A percentile compares a stretch with the other conserved stretches of the same genome.
Evolutionary conservation across 768 basidiomycete genomes (phyloP).

Genomic region (Lyophyllum shimeji): DNA sequence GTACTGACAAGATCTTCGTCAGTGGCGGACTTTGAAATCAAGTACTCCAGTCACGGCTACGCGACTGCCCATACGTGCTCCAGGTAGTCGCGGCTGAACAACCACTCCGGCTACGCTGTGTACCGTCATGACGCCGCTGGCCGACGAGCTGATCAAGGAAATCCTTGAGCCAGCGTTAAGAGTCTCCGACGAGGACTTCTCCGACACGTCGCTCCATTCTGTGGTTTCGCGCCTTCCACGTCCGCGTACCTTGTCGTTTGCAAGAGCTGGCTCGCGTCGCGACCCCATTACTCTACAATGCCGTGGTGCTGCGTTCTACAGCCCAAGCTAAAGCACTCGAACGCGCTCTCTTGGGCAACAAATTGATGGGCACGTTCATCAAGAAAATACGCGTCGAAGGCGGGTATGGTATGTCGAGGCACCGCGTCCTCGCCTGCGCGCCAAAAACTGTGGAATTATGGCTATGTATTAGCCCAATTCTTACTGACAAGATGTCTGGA

Average conservation of each 20-base stretch:
- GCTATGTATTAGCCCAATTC: conserved; percentile 10
- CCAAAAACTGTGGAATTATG: conserved; percentile 4
- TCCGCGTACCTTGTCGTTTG: conserved; percentile 22
- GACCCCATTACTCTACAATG: conserved; percentile 24
- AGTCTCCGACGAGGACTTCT: conserved; percentile 18
- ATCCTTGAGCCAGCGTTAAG: conserved; percentile 14
- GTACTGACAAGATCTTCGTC: too few species aligned
- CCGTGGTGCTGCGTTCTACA: conserved; percentile 25
- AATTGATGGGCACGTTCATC: conserved; percentile 19
- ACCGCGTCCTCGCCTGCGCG: not conserved
- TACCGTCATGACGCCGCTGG: conserved; percentile 5
- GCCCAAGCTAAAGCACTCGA: conserved; percentile 26
- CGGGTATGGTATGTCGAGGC: conserved; percentile 10
- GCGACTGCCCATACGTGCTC: too few species aligned
- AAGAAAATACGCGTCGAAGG: conserved; percentile 24
- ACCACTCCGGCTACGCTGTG: not conserved
- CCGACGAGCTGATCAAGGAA: conserved; percentile 23
- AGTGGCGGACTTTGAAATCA: too few species aligned
- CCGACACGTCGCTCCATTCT: conserved; percentile 16
- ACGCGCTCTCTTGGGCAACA: conserved; percentile 11
- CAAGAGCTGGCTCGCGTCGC: conserved; percentile 28
- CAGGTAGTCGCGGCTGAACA: not conserved
- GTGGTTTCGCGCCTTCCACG: conserved; percentile 12
- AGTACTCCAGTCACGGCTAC: too few species aligned
- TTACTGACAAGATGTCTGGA: conserved; percentile 13